Conservation (phyloP, 2,329 filamentous ascomycete species). For the Neonectria faginata region DNA sequence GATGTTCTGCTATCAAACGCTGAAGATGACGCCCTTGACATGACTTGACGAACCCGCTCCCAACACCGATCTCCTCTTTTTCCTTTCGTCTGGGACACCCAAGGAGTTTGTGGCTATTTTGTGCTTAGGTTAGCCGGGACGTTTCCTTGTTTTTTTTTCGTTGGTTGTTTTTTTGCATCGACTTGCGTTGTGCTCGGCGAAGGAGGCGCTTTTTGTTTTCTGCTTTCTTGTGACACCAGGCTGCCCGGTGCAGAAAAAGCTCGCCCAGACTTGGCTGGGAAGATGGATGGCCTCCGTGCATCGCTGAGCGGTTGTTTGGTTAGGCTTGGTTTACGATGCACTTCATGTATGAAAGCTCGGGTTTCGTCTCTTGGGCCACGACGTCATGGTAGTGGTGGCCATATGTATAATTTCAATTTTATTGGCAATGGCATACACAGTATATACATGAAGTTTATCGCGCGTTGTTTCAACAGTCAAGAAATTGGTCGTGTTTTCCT, state of each 20-base stretch:
- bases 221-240: slow-evolving; percentile 9
- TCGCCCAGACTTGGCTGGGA: slow-evolving; percentile 8
- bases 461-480: neutral
- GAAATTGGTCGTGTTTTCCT: neutral
- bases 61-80: slow-evolving; percentile 7
- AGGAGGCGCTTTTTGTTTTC: slow-evolving; percentile 39
- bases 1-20: slow-evolving; percentile 19
- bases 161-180: neutral
- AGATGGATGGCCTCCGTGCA: slow-evolving; percentile 18
- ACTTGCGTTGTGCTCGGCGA: slow-evolving; percentile 38
- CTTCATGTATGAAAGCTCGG: slow-evolving; percentile 30
- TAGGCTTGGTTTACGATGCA: slow-evolving; percentile 19
- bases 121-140: slow-evolving; percentile 14
- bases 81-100: slow-evolving; percentile 6
- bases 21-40: slow-evolving; percentile 32
- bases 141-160: slow-evolving; percentile 17
- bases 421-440: slow-evolving; percentile 13
- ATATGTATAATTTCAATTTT: slow-evolving; percentile 19
- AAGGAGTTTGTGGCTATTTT: slow-evolving; percentile 19
- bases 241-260: slow-evolving; percentile 26
- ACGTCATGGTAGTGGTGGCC: slow-evolving; percentile 26
- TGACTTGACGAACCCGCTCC: slow-evolving; percentile 37
- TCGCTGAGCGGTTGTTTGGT: slow-evolving; percentile 4
- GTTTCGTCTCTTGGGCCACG: slow-evolving; percentile 22
- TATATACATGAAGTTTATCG: slow-evolving; percentile 12